A percentile compares a stretch with the other conserved stretches of the same genome.
phyloP scores from a whole-genome alignment of 495 filamentous ascomycete genomes.

The Aspergillus asperescens region DNA sequence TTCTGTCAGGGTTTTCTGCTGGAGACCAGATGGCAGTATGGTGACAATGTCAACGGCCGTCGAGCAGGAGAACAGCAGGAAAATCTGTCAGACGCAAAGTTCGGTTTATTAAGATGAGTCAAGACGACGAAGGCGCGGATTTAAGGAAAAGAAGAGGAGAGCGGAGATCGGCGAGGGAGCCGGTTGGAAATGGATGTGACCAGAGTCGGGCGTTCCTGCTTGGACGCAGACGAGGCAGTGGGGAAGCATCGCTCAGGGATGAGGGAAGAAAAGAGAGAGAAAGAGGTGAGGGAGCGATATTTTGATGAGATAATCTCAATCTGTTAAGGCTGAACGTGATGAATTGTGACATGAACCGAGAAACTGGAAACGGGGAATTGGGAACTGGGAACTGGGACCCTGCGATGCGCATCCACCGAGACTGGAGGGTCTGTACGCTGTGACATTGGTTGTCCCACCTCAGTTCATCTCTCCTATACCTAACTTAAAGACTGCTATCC shows the following conservation, averaged over 20 bases:
- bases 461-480: too few species aligned
- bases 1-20: background rate
- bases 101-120: slow-evolving; percentile 9
- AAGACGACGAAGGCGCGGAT: background rate
- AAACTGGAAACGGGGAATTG: background rate
- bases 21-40: background rate
- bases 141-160: background rate
- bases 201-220: background rate
- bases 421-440: too few species aligned
- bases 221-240: background rate
- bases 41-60: background rate
- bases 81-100: background rate
- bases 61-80: background rate
- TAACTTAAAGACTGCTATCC: too few species aligned
- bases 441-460: too few species aligned
- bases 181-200: slow-evolving; percentile 2
- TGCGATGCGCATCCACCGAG: too few species aligned
- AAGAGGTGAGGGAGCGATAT: background rate
- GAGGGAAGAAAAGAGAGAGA: background rate
- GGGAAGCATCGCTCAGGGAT: background rate
- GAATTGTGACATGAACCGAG: background rate
- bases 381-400: too few species aligned
- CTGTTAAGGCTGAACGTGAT: background rate
- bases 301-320: slow-evolving; percentile 5
- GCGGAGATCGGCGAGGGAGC: background rate